These are phyloP conservation scores for Penicillium pancosmium DNA, from an alignment of 495 filamentous ascomycete species.

Conservation along the genomic window DNA sequence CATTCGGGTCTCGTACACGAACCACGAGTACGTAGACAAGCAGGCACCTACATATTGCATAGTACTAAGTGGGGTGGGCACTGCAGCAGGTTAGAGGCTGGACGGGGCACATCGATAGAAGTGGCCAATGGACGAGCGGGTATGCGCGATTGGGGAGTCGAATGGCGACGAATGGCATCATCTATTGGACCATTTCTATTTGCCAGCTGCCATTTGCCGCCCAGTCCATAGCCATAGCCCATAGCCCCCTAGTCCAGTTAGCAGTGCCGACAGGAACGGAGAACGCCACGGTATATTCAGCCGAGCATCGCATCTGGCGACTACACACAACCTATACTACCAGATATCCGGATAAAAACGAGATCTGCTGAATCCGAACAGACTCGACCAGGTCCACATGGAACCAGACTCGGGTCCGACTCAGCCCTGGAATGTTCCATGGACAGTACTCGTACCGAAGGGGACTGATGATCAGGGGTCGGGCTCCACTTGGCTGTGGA, in stretches of 20 bases:
- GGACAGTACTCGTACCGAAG: constrained; percentile 1
- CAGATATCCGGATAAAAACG: too few relatives aligned
- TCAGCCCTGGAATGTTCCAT: constrained; percentile 3
- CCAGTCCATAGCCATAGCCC: background rate
- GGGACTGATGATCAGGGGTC: constrained; percentile 24
- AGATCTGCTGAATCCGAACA: background rate
- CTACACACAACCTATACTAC: too few relatives aligned
- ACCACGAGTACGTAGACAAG: too few relatives aligned
- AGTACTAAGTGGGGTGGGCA: background rate
- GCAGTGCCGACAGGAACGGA: background rate
- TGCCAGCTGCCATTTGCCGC: background rate
- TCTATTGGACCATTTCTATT: background rate
- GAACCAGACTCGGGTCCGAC: constrained; percentile 3
- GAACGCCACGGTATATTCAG: too few relatives aligned
- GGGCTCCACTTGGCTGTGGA: constrained; percentile 6
- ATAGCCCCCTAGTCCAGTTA: background rate
- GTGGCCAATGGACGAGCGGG: background rate
- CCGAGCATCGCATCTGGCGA: too few relatives aligned
- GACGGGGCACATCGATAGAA: background rate
- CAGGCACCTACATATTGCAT: too few relatives aligned
- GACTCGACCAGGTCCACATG: background rate
- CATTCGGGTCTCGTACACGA: too few relatives aligned
- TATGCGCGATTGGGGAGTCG: constrained; percentile 1
- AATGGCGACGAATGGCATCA: constrained; percentile 25
- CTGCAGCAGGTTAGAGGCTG: background rate